Evolutionary conservation across 225 moss, liverwort and hornwort genomes (phyloP).

Genomic region (Marchantia paleacea): DNA sequence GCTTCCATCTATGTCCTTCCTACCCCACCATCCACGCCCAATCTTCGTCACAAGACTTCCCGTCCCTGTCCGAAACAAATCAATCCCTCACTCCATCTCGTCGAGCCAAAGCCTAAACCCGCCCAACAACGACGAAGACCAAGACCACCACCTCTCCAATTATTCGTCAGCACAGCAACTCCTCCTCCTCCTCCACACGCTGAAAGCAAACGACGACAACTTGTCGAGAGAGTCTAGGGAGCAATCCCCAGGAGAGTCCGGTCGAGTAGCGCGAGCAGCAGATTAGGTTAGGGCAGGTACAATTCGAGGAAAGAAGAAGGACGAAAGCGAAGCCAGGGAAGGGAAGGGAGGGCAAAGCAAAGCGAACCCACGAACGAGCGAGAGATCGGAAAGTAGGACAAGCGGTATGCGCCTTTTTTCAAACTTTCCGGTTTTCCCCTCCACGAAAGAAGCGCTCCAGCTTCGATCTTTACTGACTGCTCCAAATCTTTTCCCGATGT

Average conservation of each 20-base stretch:
- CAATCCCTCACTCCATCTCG: background rate
- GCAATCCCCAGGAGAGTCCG: background rate
- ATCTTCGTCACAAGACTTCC: background rate
- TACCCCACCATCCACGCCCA: background rate
- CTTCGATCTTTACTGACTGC: no score
- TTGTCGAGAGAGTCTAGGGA: background rate
- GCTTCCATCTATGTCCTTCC: conserved; percentile 25
- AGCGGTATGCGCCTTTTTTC: no score
- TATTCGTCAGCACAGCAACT: background rate
- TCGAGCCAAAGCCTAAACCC: background rate
- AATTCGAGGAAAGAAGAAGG: background rate
- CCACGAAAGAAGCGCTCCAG: no score
- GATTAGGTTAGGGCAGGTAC: conserved; percentile 25
- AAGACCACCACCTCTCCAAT: background rate
- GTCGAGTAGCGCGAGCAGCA: background rate
- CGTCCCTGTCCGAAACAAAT: background rate
- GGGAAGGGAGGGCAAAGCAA: background rate
- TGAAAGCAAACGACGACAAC: conserved; percentile 8
- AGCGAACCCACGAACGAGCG: background rate
- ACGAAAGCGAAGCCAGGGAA: no score
- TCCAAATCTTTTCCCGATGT: no score
- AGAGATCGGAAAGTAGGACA: background rate
- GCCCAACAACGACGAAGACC: background rate
- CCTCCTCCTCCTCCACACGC: conserved; percentile 4
- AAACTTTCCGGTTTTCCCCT: no score